Conservation (phyloP, 768 basidiomycete species). For the Saitozyma podzolica region DNA sequence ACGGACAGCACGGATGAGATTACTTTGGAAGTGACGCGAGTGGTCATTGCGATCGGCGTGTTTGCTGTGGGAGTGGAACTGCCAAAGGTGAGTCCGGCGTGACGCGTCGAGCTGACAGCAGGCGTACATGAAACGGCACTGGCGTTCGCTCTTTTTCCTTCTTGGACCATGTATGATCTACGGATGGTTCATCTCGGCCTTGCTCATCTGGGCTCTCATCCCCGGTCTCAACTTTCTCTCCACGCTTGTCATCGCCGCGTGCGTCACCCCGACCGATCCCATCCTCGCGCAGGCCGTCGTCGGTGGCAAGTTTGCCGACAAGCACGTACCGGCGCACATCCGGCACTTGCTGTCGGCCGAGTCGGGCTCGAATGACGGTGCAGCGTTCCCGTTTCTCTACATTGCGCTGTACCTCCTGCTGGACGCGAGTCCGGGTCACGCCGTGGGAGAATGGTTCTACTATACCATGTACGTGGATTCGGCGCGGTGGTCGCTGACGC, state of each 20-base stretch:
- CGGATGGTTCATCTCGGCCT: constrained; percentile 92
- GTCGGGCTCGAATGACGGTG: constrained; percentile 93
- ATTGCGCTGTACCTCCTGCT: constrained; percentile 82
- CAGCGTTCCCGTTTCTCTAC: constrained; percentile 86
- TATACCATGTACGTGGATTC: constrained; percentile 62
- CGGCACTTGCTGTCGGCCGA: constrained; percentile 82
- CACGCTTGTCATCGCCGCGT: constrained; percentile 84
- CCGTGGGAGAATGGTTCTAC: constrained; percentile 79
- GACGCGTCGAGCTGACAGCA: constrained; percentile 44
- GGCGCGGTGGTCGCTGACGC: constrained; percentile 13
- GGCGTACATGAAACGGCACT: constrained; percentile 90
- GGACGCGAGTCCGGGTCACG: constrained; percentile 62
- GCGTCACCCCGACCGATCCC: constrained; percentile 91
- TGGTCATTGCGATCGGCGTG: constrained; percentile 92
- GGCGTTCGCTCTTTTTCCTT: constrained; percentile 82
- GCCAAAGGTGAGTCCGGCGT: constrained; percentile 58
- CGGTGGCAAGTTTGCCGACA: constrained; percentile 96
- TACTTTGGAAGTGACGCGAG: constrained; percentile 85
- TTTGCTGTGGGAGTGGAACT: constrained; percentile 98
- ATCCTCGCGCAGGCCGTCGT: constrained; percentile 89
- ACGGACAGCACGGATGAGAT: constrained; percentile 65
- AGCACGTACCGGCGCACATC: constrained; percentile 78
- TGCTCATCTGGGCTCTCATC: constrained; percentile 83
- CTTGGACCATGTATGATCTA: constrained; percentile 60
- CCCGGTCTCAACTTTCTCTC: constrained; percentile 87